phyloP scores from a whole-genome alignment of 495 filamentous ascomycete species.

The Podospora sp. region DNA sequence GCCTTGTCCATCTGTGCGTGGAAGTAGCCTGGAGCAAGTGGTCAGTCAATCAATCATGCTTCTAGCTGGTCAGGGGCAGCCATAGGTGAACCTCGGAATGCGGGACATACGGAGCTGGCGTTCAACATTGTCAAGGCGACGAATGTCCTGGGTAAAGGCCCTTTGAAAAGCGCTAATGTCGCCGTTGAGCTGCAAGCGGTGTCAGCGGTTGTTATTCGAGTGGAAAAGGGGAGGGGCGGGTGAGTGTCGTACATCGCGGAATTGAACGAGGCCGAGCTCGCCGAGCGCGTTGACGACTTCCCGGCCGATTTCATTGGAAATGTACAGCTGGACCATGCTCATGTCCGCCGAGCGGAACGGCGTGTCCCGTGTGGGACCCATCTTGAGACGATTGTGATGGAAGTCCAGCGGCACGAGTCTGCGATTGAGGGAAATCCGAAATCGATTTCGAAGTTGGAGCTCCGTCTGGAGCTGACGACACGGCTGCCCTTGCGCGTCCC shows the following conservation, averaged over 20 bases:
- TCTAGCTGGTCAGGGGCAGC: not conserved
- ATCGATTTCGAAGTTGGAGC: conserved; percentile 15
- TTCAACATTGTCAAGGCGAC: conserved; percentile 96
- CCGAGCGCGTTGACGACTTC: conserved; percentile 96
- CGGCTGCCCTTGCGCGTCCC: conserved; percentile 11
- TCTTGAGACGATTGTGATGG: conserved; percentile 35
- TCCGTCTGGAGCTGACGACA: conserved; percentile 4
- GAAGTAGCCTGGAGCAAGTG: conserved; percentile 71
- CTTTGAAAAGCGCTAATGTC: conserved; percentile 93
- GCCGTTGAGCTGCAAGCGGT: conserved; percentile 73
- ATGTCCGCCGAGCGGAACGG: conserved; percentile 99
- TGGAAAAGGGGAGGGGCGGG: conserved; percentile 17
- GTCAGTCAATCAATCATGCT: conserved; percentile 4
- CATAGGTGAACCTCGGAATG: not conserved
- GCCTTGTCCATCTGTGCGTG: conserved; percentile 92
- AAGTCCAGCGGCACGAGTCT: conserved; percentile 14
- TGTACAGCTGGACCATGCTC: conserved; percentile 99
- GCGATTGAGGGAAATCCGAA: conserved; percentile 15
- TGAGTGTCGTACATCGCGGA: conserved; percentile 82
- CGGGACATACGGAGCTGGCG: conserved; percentile 81
- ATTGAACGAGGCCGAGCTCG: conserved; percentile 93
- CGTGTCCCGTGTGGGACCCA: conserved; percentile 72
- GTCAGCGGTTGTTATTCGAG: not conserved
- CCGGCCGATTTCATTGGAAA: conserved; percentile 96
- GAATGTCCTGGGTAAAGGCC: conserved; percentile 96